A percentile compares a stretch with the other conserved stretches of the same genome.
Conservation (phyloP, 768 basidiomycete species). For the Paxillus ammoniavirescens region DNA sequence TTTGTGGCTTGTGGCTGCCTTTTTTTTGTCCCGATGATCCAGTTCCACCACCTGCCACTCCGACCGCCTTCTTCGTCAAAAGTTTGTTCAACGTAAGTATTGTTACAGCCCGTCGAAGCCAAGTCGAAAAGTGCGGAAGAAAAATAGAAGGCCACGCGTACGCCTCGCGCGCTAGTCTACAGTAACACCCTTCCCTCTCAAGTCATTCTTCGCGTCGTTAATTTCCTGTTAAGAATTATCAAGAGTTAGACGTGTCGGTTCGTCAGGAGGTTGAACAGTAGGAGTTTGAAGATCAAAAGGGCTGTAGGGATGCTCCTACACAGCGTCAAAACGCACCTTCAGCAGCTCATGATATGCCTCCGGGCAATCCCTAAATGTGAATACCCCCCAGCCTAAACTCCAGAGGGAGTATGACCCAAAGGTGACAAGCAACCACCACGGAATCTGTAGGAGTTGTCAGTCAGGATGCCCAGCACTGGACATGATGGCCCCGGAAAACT, state of each 20-base stretch:
- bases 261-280: background rate
- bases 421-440: constrained; percentile 79
- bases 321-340: constrained; percentile 33
- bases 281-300: background rate
- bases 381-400: constrained; percentile 73
- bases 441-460: constrained; percentile 46
- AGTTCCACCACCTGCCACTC: too few species aligned
- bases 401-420: constrained; percentile 80
- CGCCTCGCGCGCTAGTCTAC: constrained; percentile 43
- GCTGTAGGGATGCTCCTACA: too few species aligned
- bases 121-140: too few species aligned
- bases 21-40: too few species aligned
- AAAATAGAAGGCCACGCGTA: too few species aligned
- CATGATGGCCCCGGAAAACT: background rate
- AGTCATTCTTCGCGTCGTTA: constrained; percentile 51
- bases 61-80: too few species aligned
- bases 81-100: too few species aligned
- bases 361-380: constrained; percentile 73
- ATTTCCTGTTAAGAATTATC: constrained; percentile 52
- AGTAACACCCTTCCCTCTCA: constrained; percentile 57
- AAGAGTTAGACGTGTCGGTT: background rate
- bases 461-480: background rate
- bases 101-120: constrained; percentile 2
- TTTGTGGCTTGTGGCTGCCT: too few species aligned
- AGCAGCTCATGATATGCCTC: constrained; percentile 75